Percentiles rank a stretch among this genome's conserved stretches.
Conservation (phyloP, 129 eudicot genomes). For the Saposhnikovia divaricata region DNA sequence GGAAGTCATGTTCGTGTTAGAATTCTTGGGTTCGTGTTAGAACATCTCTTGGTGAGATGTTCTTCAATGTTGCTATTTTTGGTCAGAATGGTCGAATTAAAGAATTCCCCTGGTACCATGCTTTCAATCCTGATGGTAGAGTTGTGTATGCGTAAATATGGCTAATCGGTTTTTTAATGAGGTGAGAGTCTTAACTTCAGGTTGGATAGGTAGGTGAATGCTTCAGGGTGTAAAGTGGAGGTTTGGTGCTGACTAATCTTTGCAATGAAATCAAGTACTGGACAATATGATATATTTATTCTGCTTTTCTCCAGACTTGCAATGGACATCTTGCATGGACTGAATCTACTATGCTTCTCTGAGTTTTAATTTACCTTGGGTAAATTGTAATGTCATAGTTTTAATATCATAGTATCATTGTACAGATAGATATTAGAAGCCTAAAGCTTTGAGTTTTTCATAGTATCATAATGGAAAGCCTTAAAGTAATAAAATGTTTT, state of each 20-base stretch:
- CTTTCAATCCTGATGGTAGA: conserved; percentile 12
- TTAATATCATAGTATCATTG: neutral
- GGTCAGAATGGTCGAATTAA: conserved; percentile 7
- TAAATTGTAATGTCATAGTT: neutral
- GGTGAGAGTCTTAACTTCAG: neutral
- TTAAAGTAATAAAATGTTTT: too few species aligned
- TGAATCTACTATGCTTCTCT: neutral
- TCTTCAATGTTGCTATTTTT: conserved; percentile 5
- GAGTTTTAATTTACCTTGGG: neutral
- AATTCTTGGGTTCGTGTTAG: conserved; percentile 73
- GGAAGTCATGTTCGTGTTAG: conserved; percentile 77
- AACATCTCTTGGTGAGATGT: conserved; percentile 8
- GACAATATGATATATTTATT: neutral
- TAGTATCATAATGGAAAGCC: neutral
- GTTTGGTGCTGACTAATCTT: neutral
- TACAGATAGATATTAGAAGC: neutral
- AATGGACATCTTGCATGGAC: neutral
- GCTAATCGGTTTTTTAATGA: neutral
- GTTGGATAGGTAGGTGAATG: neutral
- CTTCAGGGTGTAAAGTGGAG: neutral
- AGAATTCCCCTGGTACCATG: conserved; percentile 10
- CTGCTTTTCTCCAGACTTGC: neutral
- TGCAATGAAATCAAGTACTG: neutral
- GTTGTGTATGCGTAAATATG: neutral
- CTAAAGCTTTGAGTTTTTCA: neutral